Evolutionary conservation across 768 basidiomycete species (phyloP).

Genomic region (Fomitopsis pulvina): DNA sequence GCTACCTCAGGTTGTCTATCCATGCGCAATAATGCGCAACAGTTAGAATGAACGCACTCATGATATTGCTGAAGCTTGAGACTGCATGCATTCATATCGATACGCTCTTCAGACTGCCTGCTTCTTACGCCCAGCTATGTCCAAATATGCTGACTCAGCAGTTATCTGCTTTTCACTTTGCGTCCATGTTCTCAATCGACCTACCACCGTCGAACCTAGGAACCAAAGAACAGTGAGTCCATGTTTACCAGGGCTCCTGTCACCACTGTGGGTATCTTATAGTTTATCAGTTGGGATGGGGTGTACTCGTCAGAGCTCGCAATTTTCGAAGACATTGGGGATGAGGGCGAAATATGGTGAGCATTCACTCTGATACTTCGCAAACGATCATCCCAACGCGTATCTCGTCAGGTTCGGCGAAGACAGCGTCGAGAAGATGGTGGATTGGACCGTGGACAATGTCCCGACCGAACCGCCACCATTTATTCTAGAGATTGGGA

Average conservation of each 20-base stretch:
- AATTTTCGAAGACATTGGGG: constrained; percentile 72
- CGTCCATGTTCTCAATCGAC: constrained; percentile 27
- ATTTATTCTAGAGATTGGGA: constrained; percentile 70
- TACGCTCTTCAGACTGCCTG: too few species aligned
- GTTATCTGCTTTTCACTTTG: constrained; percentile 3
- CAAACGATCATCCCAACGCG: neutral
- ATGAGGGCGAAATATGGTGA: constrained; percentile 83
- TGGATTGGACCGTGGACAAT: constrained; percentile 58
- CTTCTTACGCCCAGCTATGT: neutral
- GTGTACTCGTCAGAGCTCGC: constrained; percentile 66
- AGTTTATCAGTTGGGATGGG: constrained; percentile 78
- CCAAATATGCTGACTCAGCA: constrained; percentile 21
- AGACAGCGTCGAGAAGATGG: constrained; percentile 74
- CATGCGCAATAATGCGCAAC: too few species aligned
- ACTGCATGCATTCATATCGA: too few species aligned
- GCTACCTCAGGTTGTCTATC: too few species aligned
- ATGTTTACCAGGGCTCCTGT: neutral
- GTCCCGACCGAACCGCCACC: constrained; percentile 40
- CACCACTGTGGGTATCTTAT: too few species aligned
- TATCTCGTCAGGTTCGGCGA: constrained; percentile 62
- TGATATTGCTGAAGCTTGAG: too few species aligned
- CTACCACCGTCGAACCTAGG: constrained; percentile 71
- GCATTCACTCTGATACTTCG: neutral
- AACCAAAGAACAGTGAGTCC: constrained; percentile 67
- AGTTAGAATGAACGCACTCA: too few species aligned